These are phyloP conservation scores for Globisporangium uncinulatum DNA, from an alignment of 352 stramenopile species.

Conservation along the genomic window DNA sequence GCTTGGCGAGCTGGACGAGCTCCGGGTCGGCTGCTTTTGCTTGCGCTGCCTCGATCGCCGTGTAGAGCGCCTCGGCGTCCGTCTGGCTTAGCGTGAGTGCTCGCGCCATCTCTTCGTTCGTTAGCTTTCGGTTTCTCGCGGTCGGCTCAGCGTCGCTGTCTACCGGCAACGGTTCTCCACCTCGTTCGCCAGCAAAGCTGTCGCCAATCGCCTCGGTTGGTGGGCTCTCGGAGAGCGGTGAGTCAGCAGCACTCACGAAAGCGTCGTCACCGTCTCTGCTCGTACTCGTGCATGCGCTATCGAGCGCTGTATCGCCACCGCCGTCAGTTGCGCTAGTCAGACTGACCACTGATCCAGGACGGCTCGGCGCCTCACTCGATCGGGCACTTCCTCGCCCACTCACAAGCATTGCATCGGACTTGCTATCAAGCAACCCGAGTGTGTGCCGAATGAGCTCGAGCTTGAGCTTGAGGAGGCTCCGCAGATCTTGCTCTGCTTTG, in stretches of 20 bases:
- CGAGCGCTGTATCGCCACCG: not conserved
- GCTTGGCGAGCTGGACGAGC: slow-evolving; percentile 41
- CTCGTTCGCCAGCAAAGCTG: not conserved
- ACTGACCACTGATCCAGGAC: slow-evolving; percentile 3
- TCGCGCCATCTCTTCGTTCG: slow-evolving; percentile 36
- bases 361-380: not conserved
- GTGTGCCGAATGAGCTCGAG: slow-evolving; percentile 47
- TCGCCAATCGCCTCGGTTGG: not conserved
- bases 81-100: slow-evolving; percentile 54
- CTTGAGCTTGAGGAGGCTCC: slow-evolving; percentile 53
- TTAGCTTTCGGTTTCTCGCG: slow-evolving; percentile 11
- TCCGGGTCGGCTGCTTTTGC: slow-evolving; percentile 51
- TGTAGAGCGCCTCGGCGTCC: slow-evolving; percentile 74
- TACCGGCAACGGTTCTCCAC: not conserved
- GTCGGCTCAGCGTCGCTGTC: not conserved
- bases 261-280: not conserved
- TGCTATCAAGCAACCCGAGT: slow-evolving; percentile 26
- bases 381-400: not conserved
- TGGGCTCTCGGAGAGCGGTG: not conserved
- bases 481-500: slow-evolving; percentile 62
- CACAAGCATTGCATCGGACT: not conserved
- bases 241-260: not conserved
- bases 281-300: no score
- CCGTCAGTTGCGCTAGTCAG: not conserved
- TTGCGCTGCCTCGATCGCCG: slow-evolving; percentile 56